Percentiles rank a stretch among this genome's conserved stretches.
Conservation (phyloP, 2,329 filamentous ascomycete genomes). For the Xylariaceae sp. region DNA sequence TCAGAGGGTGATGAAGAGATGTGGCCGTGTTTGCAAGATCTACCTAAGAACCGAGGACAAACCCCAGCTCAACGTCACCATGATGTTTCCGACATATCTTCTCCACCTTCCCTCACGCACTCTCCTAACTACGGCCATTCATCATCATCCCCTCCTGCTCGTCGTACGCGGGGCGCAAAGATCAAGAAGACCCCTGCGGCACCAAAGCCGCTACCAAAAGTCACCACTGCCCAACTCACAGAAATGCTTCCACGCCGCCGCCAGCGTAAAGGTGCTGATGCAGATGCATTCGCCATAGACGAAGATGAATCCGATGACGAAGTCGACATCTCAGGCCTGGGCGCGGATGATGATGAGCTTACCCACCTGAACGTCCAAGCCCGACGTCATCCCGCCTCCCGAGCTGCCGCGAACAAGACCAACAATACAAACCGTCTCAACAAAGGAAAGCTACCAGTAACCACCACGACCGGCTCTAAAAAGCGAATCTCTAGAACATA, state of each 20-base stretch:
- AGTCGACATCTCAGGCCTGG: conserved; percentile 45
- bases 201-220: conserved; percentile 37
- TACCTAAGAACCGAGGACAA: conserved; percentile 43
- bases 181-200: conserved; percentile 32
- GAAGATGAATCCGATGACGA: conserved; percentile 42
- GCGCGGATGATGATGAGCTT: conserved; percentile 54
- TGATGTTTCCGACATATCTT: conserved; percentile 54
- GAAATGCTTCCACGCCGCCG: conserved; percentile 52
- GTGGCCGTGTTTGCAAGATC: conserved; percentile 51
- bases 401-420: conserved; percentile 27
- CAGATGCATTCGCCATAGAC: conserved; percentile 39
- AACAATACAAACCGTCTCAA: conserved; percentile 12
- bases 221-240: conserved; percentile 53
- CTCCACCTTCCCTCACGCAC: conserved; percentile 62
- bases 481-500: conserved; percentile 43
- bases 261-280: conserved; percentile 36
- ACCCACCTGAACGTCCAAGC: conserved; percentile 41
- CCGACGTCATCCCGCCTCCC: conserved; percentile 31
- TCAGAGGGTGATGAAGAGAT: conserved; percentile 41
- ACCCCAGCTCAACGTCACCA: conserved; percentile 38
- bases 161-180: conserved; percentile 26
- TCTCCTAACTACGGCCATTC: conserved; percentile 52
- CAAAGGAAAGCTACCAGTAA: conserved; percentile 14
- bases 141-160: conserved; percentile 28
- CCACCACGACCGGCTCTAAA: conserved; percentile 13